A percentile compares a stretch with the other conserved stretches of the same genome.
Conservation (phyloP, 2,329 filamentous ascomycete species). For the Ceratocystiopsis sp. region DNA sequence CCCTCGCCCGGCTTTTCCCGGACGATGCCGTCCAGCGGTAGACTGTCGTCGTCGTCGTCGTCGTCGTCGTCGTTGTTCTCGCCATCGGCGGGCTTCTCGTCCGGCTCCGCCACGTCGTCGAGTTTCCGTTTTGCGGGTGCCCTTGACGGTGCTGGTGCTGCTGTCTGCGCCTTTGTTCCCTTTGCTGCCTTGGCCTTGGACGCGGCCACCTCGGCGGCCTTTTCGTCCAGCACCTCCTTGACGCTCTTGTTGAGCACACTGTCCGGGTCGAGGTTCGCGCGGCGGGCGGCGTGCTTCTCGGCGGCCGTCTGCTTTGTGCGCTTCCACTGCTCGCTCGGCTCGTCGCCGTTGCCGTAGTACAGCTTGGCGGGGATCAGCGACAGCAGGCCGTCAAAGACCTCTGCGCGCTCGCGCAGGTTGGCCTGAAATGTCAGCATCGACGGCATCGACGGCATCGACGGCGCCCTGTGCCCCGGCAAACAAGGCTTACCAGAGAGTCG, state of each 20-base stretch:
- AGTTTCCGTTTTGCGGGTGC: no score
- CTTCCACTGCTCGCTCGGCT: conserved; percentile 79
- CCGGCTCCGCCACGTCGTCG: no score
- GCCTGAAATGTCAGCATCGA: background rate
- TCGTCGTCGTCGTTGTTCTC: conserved; percentile 19
- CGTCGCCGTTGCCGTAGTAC: conserved; percentile 75
- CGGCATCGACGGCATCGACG: no score
- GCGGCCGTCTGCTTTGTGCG: conserved; percentile 93
- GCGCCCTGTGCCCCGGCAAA: no score
- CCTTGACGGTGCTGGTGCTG: no score
- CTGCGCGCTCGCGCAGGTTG: conserved; percentile 36
- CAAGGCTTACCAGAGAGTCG: no score
- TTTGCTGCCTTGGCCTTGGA: conserved; percentile 10
- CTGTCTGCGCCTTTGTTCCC: no score
- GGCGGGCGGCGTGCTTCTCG: conserved; percentile 42
- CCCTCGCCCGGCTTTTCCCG: conserved; percentile 48
- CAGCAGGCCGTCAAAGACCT: conserved; percentile 73
- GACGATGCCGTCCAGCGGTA: conserved; percentile 36
- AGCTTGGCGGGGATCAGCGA: conserved; percentile 80
- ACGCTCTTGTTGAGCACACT: conserved; percentile 65
- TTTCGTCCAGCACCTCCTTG: conserved; percentile 83
- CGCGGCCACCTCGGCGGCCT: conserved; percentile 37
- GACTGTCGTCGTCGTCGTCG: conserved; percentile 24
- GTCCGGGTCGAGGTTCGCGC: conserved; percentile 76
- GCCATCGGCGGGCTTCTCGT: background rate